Percentiles rank a stretch among this genome's conserved stretches.
These are phyloP conservation scores for Ganoderma lucidum DNA, from an alignment of 1,284 basidiomycete species.

Conservation along the genomic window DNA sequence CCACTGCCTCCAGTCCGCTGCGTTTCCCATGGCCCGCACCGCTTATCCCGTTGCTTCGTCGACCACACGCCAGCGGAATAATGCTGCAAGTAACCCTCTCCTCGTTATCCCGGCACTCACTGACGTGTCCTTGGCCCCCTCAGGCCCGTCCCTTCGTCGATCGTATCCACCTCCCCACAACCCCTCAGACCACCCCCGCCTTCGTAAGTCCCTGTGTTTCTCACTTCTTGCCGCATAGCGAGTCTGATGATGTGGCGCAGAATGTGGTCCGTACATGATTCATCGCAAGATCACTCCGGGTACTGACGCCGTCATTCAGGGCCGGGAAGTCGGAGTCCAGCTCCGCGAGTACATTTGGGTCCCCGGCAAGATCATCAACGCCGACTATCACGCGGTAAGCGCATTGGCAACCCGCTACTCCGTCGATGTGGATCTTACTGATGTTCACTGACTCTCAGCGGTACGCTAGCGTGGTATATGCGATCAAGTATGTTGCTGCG, in stretches of 20 bases:
- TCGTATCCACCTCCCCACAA: background rate
- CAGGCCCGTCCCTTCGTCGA: background rate
- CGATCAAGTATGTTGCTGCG: slow-evolving; percentile 21
- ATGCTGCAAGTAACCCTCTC: slow-evolving; percentile 8
- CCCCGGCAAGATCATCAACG: slow-evolving; percentile 37
- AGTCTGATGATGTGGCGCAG: slow-evolving; percentile 5
- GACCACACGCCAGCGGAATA: background rate
- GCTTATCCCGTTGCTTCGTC: background rate
- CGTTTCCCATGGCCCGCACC: slow-evolving; percentile 9
- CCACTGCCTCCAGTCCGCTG: background rate
- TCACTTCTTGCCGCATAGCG: background rate
- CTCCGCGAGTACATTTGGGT: slow-evolving; percentile 47
- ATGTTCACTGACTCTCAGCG: slow-evolving; percentile 2
- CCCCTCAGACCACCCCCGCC: background rate
- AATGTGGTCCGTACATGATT: slow-evolving; percentile 5
- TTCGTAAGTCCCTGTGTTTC: slow-evolving; percentile 2
- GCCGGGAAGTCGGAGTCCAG: slow-evolving; percentile 50
- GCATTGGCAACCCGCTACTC: background rate
- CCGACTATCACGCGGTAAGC: slow-evolving; percentile 31
- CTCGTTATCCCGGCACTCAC: background rate
- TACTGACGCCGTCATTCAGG: slow-evolving; percentile 37
- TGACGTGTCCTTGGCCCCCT: background rate
- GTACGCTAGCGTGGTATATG: slow-evolving; percentile 16
- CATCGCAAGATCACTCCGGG: background rate
- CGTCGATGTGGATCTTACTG: background rate